Percentiles rank a stretch among this genome's conserved stretches.
Evolutionary conservation across 1,139 yeast genomes (phyloP).

Genomic region (Hemisphaericaspora subhashii): DNA sequence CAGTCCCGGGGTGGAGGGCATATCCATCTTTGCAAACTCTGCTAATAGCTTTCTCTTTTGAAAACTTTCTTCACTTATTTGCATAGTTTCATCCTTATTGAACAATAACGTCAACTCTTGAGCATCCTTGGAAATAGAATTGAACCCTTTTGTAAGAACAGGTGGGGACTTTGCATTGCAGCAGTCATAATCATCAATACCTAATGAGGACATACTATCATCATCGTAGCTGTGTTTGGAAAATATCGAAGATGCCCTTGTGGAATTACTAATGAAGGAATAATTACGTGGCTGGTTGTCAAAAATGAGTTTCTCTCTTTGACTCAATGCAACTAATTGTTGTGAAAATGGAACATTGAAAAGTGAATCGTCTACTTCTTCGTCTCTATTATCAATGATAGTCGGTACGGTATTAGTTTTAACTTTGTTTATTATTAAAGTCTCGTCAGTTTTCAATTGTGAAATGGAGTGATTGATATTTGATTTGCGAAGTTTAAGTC

Average conservation of each 20-base stretch:
- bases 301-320: conserved; percentile 26
- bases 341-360: conserved; percentile 68
- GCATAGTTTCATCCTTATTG: conserved; percentile 33
- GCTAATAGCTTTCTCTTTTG: conserved; percentile 33
- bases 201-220: conserved; percentile 20
- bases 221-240: conserved; percentile 24
- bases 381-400: conserved; percentile 45
- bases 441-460: conserved; percentile 20
- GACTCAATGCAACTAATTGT: conserved; percentile 33
- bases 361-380: conserved; percentile 36
- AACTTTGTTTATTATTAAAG: conserved; percentile 4
- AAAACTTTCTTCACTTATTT: conserved; percentile 38
- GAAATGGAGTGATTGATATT: conserved; percentile 26
- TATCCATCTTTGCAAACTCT: conserved; percentile 22
- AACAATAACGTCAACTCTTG: conserved; percentile 45
- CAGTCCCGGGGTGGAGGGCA: conserved; percentile 4
- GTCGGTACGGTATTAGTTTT: conserved; percentile 10
- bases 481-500: conserved; percentile 34
- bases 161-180: neutral
- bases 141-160: conserved; percentile 13
- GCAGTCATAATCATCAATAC: conserved; percentile 15
- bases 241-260: conserved; percentile 47
- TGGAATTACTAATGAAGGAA: conserved; percentile 32
- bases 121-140: conserved; percentile 46
- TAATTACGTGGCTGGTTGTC: conserved; percentile 21